phyloP scores from a whole-genome alignment of 805 yeast genomes.

The Candida morakotiae region DNA sequence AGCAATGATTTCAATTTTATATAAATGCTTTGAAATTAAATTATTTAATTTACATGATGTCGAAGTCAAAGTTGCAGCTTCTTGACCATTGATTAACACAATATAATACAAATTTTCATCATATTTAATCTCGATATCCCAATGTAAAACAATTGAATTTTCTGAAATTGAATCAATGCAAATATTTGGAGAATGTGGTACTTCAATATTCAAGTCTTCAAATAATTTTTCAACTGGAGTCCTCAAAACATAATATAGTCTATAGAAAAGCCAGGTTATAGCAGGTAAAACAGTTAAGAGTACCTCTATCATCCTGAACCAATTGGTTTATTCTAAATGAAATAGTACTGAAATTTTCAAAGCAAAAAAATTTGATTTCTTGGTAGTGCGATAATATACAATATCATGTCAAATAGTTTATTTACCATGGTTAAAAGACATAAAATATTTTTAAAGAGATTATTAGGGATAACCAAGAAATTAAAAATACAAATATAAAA shows the following conservation, averaged over 20 bases:
- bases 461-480: too few species aligned
- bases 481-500: too few species aligned
- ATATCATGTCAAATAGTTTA: neutral
- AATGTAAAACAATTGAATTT: slow-evolving; percentile 46
- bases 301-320: slow-evolving; percentile 34
- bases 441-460: too few species aligned
- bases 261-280: slow-evolving; percentile 35
- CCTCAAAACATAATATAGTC: slow-evolving; percentile 31
- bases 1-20: slow-evolving; percentile 35
- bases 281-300: slow-evolving; percentile 33
- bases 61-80: slow-evolving; percentile 32
- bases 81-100: slow-evolving; percentile 30
- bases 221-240: slow-evolving; percentile 48
- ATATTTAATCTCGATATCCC: slow-evolving; percentile 40
- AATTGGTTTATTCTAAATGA: neutral
- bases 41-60: slow-evolving; percentile 32
- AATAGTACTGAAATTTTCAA: neutral
- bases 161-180: slow-evolving; percentile 52
- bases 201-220: slow-evolving; percentile 44
- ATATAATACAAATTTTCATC: slow-evolving; percentile 32
- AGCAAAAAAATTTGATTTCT: neutral
- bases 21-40: slow-evolving; percentile 21
- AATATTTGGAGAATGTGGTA: slow-evolving; percentile 53
- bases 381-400: neutral
- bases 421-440: neutral